Base-by-base conservation (phyloP, 2,329 filamentous ascomycete species). In the Verticillium dahliae region DNA sequence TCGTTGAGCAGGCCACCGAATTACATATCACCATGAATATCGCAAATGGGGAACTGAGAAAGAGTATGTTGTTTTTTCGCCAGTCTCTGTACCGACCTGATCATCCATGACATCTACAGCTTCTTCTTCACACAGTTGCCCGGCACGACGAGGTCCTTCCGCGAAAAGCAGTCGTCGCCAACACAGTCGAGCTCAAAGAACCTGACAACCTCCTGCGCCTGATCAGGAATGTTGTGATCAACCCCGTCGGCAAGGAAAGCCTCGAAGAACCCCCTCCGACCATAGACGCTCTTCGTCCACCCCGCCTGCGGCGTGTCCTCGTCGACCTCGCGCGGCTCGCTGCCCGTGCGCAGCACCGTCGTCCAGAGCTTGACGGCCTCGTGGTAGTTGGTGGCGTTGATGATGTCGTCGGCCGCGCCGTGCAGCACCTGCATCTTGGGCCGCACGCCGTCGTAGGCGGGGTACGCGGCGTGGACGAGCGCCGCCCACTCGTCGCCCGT, bases 381-480 rank as follows among this genome's bases (percentile, higher is more conserved):
- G 5, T 76, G 70, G 64, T 82, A 84, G 68, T 85, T 84, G 58
- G 75, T 73, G 33, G 81, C 82, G 52, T 78, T 74, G 1, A 87
- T 71, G 4, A 78, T 78, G 37, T 78, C 75, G 64, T 87, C 84
- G 0, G 65, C 68, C 4, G 78, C 81, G 10, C 84, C 84, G 68
- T 87, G 84, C 69, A 82, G 82, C 50, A 86, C 75, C 70, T 85
- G 82, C 74, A 87, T 76, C 67, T 81, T 81, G 0, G 84, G 84
- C 13, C 82, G 72, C 58, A 78, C 74, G 0, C 82, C 81, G 2
- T 68, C 74, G 65, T 85, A 85, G 0, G 73, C 77, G 0, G 81
- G 80, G 64, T 83, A 82, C 63, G 79, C 82, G 1, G 69, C 72
- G 57, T 67, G 59, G 6, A 78, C 76, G 4, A 75, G 60, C 1